Percentiles rank a stretch among this genome's conserved stretches.
Conservation (phyloP, 495 filamentous ascomycete genomes). For the Bacidia gigantensis region DNA sequence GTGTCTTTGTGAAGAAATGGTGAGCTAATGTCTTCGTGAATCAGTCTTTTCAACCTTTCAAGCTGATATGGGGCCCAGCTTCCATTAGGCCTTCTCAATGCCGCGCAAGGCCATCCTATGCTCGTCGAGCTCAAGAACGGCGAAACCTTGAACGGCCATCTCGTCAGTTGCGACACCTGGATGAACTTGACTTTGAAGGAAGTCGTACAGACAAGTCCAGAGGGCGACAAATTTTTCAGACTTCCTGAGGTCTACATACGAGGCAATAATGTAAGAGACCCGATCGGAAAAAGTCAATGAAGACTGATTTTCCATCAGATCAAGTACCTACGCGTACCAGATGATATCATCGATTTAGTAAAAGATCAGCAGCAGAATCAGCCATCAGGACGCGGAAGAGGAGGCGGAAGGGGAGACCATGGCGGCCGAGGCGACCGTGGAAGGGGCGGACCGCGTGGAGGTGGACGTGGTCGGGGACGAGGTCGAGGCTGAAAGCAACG, state of each 20-base stretch:
- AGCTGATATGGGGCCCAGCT: slow-evolving; percentile 38
- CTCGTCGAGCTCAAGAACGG: slow-evolving; percentile 98
- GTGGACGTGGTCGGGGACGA: slow-evolving; percentile 40
- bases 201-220: slow-evolving; percentile 92
- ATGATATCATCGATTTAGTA: slow-evolving; percentile 86
- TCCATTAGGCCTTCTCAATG: slow-evolving; percentile 82
- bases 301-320: slow-evolving; percentile 43
- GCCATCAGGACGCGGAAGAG: slow-evolving; percentile 53
- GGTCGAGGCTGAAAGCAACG: slow-evolving; percentile 36
- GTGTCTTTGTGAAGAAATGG: too few species aligned
- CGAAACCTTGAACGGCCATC: slow-evolving; percentile 90
- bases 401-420: slow-evolving; percentile 53
- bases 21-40: too few species aligned
- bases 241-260: slow-evolving; percentile 90
- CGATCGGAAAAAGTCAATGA: not conserved
- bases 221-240: slow-evolving; percentile 84
- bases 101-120: slow-evolving; percentile 96
- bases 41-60: too few species aligned
- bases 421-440: slow-evolving; percentile 42
- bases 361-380: slow-evolving; percentile 79
- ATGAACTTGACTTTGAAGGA: slow-evolving; percentile 97
- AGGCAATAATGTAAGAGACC: slow-evolving; percentile 75
- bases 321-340: slow-evolving; percentile 91
- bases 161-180: slow-evolving; percentile 95
- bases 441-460: slow-evolving; percentile 30